Base-by-base conservation (phyloP, 495 filamentous ascomycete species). In the Daldinia childiae region DNA sequence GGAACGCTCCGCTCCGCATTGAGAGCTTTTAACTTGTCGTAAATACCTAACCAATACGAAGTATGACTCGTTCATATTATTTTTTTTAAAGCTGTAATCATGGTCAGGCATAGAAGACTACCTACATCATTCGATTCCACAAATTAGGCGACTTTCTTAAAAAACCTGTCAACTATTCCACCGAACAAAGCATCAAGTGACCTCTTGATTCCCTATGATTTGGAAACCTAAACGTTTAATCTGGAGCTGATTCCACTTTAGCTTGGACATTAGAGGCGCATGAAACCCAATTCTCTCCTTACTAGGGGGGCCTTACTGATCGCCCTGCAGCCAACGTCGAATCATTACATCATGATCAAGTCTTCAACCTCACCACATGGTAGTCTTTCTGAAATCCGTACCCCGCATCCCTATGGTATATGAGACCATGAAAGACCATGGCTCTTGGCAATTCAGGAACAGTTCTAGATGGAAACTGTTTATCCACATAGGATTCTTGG, bases 311-410 rank as follows among this genome's bases (percentile, higher is more conserved):
- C 38, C 65, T 76, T 72, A 72, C 62, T 69, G 68, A 72, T 66
- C 59, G 12, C 59, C 51, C 45, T 69, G 62, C 66, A 67, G 62
- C 29, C 63, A 2, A n/a, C 15, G 30, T 58, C 45, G 48, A 71
- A 48, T 26, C 39, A 77, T 75, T 69, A 70, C 75, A 76, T 77
- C 71, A 76, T 71, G 39, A 67, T 62, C 45, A 38, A 48, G 9
- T 56, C 56, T 51, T 58, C 43, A 39, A 67, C 62, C 62, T 64
- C 58, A 69, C 50, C 41, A 48, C 30, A 36, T 38, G 21, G 17
- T 39, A n/a, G 24, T n/a, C 29, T 30, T 57, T 50, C 24, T 66
- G 24, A 7, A 36, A 59, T 17, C 11, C 27, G 32, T 59, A 56
- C 51, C 69, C 72, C 61, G 50, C 59, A 57, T 61, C 59, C 12